A percentile compares a stretch with the other conserved stretches of the same genome.
Conservation (phyloP, 2,329 filamentous ascomycete species). For the Aspergillus flavus region DNA sequence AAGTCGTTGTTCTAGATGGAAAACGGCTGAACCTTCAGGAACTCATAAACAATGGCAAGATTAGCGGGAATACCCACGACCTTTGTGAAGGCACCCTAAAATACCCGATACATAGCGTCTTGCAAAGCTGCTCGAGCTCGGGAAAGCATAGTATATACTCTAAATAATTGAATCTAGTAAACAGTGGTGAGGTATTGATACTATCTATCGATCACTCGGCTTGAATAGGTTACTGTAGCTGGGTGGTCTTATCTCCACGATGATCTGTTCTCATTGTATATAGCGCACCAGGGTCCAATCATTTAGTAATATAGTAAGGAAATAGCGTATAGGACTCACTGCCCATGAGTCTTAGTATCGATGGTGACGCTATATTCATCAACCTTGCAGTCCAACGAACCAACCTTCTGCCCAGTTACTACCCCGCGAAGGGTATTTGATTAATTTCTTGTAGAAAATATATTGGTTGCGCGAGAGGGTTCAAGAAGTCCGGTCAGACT, state of each 20-base stretch:
- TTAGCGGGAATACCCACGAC: background rate
- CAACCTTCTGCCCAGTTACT: too few relatives aligned
- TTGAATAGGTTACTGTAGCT: background rate
- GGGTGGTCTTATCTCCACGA: too few relatives aligned
- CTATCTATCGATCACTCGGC: background rate
- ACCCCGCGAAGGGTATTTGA: too few relatives aligned
- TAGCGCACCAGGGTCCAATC: too few relatives aligned
- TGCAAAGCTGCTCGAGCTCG: background rate
- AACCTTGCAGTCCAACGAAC: too few relatives aligned
- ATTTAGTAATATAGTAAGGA: too few relatives aligned
- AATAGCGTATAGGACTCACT: too few relatives aligned
- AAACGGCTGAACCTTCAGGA: background rate
- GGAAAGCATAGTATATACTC: background rate
- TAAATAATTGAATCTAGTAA: background rate
- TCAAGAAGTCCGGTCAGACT: background rate
- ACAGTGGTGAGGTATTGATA: background rate
- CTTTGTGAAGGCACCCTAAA: background rate
- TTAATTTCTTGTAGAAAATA: too few relatives aligned
- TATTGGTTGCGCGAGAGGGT: too few relatives aligned
- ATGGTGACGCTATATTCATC: too few relatives aligned
- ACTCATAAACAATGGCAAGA: background rate
- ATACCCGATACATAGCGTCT: background rate
- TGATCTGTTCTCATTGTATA: too few relatives aligned
- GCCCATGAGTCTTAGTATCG: too few relatives aligned
- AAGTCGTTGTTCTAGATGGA: background rate